Evolutionary conservation across 306 rosid genomes (phyloP), one percentile per base, ranked within the genome.

Genomic region (Rosa multiflora): DNA sequence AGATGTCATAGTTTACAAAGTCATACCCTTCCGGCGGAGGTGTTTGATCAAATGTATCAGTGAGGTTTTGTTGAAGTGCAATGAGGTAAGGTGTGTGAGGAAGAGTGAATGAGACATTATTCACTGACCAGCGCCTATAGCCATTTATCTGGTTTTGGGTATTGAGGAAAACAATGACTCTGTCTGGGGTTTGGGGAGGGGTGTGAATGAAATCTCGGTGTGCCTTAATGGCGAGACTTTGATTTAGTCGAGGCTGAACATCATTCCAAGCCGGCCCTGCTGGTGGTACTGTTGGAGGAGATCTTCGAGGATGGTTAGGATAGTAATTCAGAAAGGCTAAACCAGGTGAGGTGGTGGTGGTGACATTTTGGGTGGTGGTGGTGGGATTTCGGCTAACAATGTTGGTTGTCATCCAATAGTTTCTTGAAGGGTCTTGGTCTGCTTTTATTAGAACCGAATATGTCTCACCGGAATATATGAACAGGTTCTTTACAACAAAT

Each of bases 1-100:
- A 85, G 43, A 94, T 94, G 85, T 94, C 83, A 8, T 89, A 92
- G 18, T 79, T 75, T 8, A 8, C 48, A 56, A 67, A 89, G 67
- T 94, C 97, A 64, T 91, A 86, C 17, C 89, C 84, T 0, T 89
- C 89, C 3, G 98, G 93, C 0, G 90, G 93, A 35, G 93, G 84
- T 3, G 80, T 83, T 70, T 89, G 91, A 58, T 83, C 72, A 53
- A 94, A 92, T 6, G 77, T 86, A 1, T 74, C 78, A 1, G 73
- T 82, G 1, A 91, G 51, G 37, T 92, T 87, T 21, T 89, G 43
- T 74, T 88, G 91, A 17, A 91, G 85, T 0, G 97, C 87, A 40
- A 89, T 62, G 23, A 94, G 97, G 67, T 92, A 94, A 69, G 97
- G 98, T 1, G 95, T 92, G 66, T 87, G 88, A 9, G 98, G 91